Conservation (phyloP, 345 rosid species). For the Lepidium africanum region DNA sequence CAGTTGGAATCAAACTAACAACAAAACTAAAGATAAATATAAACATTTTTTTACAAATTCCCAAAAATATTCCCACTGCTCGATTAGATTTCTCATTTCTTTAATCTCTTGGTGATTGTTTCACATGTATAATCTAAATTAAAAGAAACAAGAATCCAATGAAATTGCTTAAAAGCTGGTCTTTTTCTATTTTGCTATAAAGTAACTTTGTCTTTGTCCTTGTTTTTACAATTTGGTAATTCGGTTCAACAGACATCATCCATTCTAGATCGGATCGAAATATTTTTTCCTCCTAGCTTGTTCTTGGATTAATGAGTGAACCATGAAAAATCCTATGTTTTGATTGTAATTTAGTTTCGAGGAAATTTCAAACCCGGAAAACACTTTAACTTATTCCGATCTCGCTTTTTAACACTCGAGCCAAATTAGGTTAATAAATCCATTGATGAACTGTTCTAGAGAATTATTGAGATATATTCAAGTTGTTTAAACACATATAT, state of each 20-base stretch:
- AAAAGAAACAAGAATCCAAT: slow-evolving; percentile 19
- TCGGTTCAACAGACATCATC: no score
- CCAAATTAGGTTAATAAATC: background rate
- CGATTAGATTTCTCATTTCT: slow-evolving; percentile 46
- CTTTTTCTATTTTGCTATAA: background rate
- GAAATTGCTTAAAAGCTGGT: slow-evolving; percentile 8
- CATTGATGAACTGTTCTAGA: background rate
- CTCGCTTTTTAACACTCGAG: no score
- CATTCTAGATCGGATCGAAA: no score
- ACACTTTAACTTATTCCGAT: no score
- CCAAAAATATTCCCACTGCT: slow-evolving; percentile 64
- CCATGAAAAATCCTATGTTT: no score
- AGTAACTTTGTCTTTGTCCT: no score
- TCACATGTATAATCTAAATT: background rate
- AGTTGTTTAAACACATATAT: background rate
- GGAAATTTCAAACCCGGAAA: no score
- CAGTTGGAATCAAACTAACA: slow-evolving; percentile 11
- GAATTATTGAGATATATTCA: no score
- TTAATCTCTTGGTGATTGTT: slow-evolving; percentile 15
- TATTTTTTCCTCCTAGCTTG: no score
- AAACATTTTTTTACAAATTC: slow-evolving; percentile 33
- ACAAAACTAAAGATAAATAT: slow-evolving; percentile 8
- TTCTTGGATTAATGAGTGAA: no score
- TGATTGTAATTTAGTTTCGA: no score
- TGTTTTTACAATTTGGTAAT: no score